Evolutionary conservation across 2,329 filamentous ascomycete genomes (phyloP).

Genomic region (Fusarium sambucinum): DNA sequence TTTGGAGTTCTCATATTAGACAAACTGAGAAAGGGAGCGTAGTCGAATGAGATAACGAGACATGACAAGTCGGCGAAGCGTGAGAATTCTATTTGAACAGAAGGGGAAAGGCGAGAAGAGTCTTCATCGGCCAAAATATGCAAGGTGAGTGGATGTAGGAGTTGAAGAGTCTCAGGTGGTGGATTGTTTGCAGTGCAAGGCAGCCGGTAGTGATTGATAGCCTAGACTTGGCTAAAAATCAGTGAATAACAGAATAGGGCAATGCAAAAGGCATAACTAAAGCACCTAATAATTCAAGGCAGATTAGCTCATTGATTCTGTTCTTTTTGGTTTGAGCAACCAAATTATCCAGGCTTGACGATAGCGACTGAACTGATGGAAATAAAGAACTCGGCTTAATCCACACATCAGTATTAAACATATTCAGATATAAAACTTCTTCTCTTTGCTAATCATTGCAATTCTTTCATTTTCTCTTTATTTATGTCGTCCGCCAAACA

Average conservation of each 20-base stretch:
- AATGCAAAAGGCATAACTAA: not conserved
- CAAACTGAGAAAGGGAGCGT: not conserved
- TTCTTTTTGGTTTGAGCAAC: not conserved
- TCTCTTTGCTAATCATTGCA: not conserved
- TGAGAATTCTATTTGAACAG: not conserved
- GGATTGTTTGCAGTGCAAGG: slow-evolving; percentile 13
- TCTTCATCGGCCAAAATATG: not conserved
- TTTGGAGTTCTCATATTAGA: slow-evolving; percentile 1
- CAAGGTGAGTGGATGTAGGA: not conserved
- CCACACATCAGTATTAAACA: not conserved
- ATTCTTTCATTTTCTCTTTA: not conserved
- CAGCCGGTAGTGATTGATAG: not conserved
- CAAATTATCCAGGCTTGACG: not conserved
- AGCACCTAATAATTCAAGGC: not conserved
- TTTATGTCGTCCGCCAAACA: not conserved
- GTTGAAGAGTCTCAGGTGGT: not conserved
- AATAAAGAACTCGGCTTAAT: not conserved
- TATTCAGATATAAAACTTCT: not conserved
- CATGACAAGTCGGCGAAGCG: too few species aligned
- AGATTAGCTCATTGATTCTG: not conserved
- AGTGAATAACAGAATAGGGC: not conserved
- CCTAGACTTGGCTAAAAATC: not conserved
- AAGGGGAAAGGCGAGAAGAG: accelerated
- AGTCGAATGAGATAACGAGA: not conserved
- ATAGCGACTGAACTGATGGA: too few species aligned